phyloP scores from a whole-genome alignment of 1,139 yeast genomes.

The Debaryomyces singareniensis region DNA sequence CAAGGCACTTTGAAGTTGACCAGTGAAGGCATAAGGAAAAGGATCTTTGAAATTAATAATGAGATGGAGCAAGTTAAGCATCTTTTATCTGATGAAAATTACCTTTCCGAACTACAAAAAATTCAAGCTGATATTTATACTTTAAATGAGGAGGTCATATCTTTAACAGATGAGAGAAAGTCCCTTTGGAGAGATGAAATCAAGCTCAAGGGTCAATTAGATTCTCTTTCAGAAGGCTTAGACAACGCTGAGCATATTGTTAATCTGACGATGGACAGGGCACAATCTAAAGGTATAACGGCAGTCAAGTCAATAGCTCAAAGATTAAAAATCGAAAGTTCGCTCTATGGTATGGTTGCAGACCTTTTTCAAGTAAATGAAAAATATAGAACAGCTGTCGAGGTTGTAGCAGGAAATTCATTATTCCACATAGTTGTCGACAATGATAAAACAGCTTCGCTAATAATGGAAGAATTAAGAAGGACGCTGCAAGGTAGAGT shows the following conservation, averaged over 20 bases:
- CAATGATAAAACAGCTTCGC: conserved; percentile 75
- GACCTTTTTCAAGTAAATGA: conserved; percentile 77
- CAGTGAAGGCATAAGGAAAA: conserved; percentile 13
- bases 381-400: conserved; percentile 80
- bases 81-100: conserved; percentile 19
- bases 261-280: conserved; percentile 68
- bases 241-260: conserved; percentile 53
- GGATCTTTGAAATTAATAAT: conserved; percentile 15
- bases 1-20: conserved; percentile 14
- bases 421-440: conserved; percentile 88
- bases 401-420: conserved; percentile 82
- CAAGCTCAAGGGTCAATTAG: conserved; percentile 47
- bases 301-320: conserved; percentile 58
- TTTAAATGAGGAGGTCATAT: conserved; percentile 35
- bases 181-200: conserved; percentile 77
- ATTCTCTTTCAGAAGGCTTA: conserved; percentile 51
- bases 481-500: conserved; percentile 74
- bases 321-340: conserved; percentile 45
- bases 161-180: conserved; percentile 61
- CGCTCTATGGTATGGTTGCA: conserved; percentile 81
- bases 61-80: conserved; percentile 38
- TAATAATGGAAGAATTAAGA: conserved; percentile 70
- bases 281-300: conserved; percentile 61
- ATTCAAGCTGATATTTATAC: conserved; percentile 30
- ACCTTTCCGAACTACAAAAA: conserved; percentile 14